phyloP scores from a whole-genome alignment of 306 rosid species.

The Corylus avellana region DNA sequence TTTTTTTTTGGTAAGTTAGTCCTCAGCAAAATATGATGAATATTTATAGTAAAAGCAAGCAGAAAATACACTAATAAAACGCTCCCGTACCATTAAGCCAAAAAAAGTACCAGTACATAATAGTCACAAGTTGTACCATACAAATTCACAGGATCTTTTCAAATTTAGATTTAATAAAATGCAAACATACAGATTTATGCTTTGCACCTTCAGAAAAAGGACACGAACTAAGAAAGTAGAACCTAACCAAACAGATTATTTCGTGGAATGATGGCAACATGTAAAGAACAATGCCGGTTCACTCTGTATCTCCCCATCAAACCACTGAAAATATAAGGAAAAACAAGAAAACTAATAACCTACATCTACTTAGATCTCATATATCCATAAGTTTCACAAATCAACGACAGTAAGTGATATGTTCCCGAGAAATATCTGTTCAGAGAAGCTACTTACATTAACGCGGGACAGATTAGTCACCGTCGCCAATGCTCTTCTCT shows the following conservation, averaged over 20 bases:
- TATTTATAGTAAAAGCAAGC: neutral
- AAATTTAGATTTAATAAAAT: slow-evolving; percentile 17
- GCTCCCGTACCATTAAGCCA: slow-evolving; percentile 7
- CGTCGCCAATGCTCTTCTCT: slow-evolving; percentile 48
- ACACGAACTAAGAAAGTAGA: slow-evolving; percentile 12
- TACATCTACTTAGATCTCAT: slow-evolving; percentile 25
- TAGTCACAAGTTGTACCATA: slow-evolving; percentile 6
- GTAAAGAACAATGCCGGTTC: slow-evolving; percentile 26
- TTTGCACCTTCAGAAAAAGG: neutral
- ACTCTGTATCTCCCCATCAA: slow-evolving; percentile 20
- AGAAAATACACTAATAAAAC: neutral
- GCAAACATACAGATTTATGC: slow-evolving; percentile 9
- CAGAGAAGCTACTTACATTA: slow-evolving; percentile 40
- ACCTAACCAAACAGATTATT: slow-evolving; percentile 25
- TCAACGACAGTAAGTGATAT: neutral
- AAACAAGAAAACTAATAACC: slow-evolving; percentile 10
- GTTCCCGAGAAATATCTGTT: slow-evolving; percentile 24
- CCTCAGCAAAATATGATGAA: neutral
- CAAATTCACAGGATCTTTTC: slow-evolving; percentile 24
- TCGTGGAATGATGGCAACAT: neutral
- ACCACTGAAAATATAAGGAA: neutral
- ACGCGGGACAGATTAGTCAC: slow-evolving; percentile 36
- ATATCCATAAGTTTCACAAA: slow-evolving; percentile 26
- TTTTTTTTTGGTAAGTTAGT: no score
- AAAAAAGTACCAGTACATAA: slow-evolving; percentile 6